Conservation (phyloP, 495 filamentous ascomycete genomes). For the Corynascus novoguineensis region DNA sequence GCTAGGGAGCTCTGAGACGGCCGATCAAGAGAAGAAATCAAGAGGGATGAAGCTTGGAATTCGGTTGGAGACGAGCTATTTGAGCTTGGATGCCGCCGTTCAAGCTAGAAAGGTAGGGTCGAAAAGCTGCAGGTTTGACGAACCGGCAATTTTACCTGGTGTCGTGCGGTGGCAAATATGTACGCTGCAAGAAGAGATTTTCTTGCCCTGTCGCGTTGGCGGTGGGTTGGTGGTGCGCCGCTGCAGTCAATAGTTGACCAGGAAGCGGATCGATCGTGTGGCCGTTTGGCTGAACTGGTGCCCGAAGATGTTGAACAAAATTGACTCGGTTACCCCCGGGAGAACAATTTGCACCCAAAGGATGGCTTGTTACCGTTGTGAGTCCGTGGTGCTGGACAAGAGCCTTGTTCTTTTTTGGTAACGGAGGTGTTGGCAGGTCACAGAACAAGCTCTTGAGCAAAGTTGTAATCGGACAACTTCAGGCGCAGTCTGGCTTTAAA, state of each 20-base stretch:
- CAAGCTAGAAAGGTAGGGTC: conserved; percentile 1
- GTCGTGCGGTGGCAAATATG: conserved; percentile 32
- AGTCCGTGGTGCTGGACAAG: conserved; percentile 8
- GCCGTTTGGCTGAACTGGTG: conserved; percentile 14
- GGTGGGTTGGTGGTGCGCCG: conserved; percentile 8
- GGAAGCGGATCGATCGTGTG: conserved; percentile 4
- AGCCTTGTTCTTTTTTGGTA: background rate
- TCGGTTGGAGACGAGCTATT: background rate
- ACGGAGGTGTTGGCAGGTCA: background rate
- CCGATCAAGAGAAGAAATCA: background rate
- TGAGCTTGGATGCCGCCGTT: background rate
- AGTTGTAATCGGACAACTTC: background rate
- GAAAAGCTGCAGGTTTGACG: conserved; percentile 11
- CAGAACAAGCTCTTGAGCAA: background rate
- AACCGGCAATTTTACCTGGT: conserved; percentile 5
- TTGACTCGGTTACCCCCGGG: conserved; percentile 8
- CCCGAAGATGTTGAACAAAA: background rate
- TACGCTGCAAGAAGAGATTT: conserved; percentile 29
- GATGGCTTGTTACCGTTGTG: background rate
- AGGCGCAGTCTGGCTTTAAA: background rate
- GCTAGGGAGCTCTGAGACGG: background rate
- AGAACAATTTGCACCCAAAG: background rate
- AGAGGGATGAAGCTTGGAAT: background rate
- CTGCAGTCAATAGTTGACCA: conserved; percentile 9
- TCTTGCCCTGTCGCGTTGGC: conserved; percentile 10